These are phyloP conservation scores for Pseudogymnoascus sp. DNA, from an alignment of 2,329 filamentous ascomycete genomes.

Conservation along the genomic window DNA sequence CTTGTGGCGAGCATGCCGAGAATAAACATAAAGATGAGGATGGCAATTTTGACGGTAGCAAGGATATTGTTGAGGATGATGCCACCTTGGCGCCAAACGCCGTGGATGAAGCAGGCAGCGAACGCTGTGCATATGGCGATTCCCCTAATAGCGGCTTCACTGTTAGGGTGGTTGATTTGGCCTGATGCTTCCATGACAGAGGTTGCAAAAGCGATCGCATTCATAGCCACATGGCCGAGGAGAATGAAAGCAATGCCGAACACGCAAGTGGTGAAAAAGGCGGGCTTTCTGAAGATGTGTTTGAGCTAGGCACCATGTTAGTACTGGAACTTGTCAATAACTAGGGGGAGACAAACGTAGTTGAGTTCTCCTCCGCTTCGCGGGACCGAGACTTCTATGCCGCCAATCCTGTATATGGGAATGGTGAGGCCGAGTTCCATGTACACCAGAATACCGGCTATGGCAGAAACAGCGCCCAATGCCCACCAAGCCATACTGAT, in stretches of 20 bases:
- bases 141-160: conserved; percentile 34
- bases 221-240: conserved; percentile 43
- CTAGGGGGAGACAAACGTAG: conserved; percentile 31
- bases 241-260: conserved; percentile 31
- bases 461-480: conserved; percentile 14
- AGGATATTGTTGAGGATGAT: conserved; percentile 46
- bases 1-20: conserved; percentile 27
- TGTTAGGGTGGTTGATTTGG: conserved; percentile 17
- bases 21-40: conserved; percentile 40
- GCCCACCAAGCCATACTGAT: conserved; percentile 16
- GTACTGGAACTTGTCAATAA: background rate
- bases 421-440: conserved; percentile 43
- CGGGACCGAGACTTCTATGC: conserved; percentile 36
- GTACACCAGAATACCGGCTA: conserved; percentile 22
- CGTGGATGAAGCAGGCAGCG: conserved; percentile 42
- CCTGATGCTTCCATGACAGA: conserved; percentile 35
- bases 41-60: conserved; percentile 42
- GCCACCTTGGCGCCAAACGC: conserved; percentile 41
- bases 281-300: conserved; percentile 37
- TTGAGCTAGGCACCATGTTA: conserved; percentile 24
- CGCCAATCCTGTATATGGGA: conserved; percentile 36
- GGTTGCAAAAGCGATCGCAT: conserved; percentile 41
- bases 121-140: conserved; percentile 41
- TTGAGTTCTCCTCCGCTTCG: conserved; percentile 43
- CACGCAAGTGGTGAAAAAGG: conserved; percentile 35